Evolutionary conservation across 2,329 filamentous ascomycete genomes (phyloP), one percentile per base, ranked within the genome.

Genomic region (Monosporascus sp.): DNA sequence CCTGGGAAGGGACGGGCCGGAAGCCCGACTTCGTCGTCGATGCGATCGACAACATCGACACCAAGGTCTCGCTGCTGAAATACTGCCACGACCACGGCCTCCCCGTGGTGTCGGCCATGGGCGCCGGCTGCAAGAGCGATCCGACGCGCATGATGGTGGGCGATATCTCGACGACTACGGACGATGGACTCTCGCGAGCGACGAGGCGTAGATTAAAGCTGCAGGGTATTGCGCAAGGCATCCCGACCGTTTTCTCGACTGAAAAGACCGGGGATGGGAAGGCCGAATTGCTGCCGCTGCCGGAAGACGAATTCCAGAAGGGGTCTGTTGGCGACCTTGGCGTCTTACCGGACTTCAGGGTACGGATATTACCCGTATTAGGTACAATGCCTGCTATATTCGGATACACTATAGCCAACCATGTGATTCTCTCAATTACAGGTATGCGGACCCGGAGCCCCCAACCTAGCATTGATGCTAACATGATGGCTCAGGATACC

Each of bases 371-470:
- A 8, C 94, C 94, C 0, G 94, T 99, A 0, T 75, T 99, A 3
- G 94, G 94, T 1, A 99, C 94, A 0, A 97, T 99, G 92, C 94
- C 94, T 0, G 93, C 94, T 2, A 87, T 97, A 1, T 99, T 99
- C 68, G 94, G 94, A 8, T 88, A 97, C 52, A 89, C 88, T 0
- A 83, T 89, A 8, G 94, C 94, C 4, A 99, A 97, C 70, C 90
- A 97, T 67, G 84, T 97, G 55, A 93, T 99, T 59, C 80, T 96
- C 52, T 83, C 84, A 53, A 82, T 97, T 47, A 76, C 80, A 6
- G 75, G 75, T 75, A 63, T 37, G 63, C 24, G 3, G 9, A 18
- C 9, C 18, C 22, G 48, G 2, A 5, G 4, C 1, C 8, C 4
- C 38, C 6, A 11, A 43, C 25, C 27, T 52, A 50, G 51, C 35